Conservation (phyloP, 441 rosid species). For the Populus hybrid region DNA sequence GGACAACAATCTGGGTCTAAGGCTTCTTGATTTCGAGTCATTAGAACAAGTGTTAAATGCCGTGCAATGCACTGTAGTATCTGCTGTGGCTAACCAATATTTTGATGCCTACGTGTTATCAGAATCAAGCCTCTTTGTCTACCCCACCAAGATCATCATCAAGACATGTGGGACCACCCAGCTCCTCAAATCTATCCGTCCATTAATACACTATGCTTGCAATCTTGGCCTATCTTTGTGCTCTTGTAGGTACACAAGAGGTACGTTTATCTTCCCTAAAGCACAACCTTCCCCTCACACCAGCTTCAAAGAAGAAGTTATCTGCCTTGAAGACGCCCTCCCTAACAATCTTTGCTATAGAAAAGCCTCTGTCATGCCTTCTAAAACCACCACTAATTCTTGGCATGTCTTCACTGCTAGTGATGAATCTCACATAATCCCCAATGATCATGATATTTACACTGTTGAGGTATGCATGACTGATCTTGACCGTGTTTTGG, state of each 20-base stretch:
- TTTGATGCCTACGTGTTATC: conserved; percentile 93
- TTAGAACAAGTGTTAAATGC: conserved; percentile 56
- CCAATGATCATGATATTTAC: conserved; percentile 25
- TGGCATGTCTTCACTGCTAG: conserved; percentile 91
- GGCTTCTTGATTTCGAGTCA: conserved; percentile 72
- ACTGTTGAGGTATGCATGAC: conserved; percentile 96
- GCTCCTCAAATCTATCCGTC: conserved; percentile 83
- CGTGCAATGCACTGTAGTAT: conserved; percentile 90
- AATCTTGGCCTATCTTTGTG: conserved; percentile 57
- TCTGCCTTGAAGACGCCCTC: conserved; percentile 55
- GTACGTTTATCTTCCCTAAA: conserved; percentile 88
- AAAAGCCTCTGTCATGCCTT: conserved; percentile 80
- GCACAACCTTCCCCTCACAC: conserved; percentile 90
- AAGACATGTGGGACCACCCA: conserved; percentile 98
- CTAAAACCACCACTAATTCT: conserved; percentile 52
- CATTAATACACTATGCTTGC: conserved; percentile 57
- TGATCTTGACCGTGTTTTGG: conserved; percentile 67
- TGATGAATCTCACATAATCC: conserved; percentile 23
- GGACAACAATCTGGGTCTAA: conserved; percentile 49
- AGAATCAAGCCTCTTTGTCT: conserved; percentile 88
- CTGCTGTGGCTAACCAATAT: conserved; percentile 76
- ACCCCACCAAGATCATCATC: conserved; percentile 91
- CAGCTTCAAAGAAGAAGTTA: conserved; percentile 76
- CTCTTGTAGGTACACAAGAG: conserved; percentile 82
- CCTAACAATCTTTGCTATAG: conserved; percentile 56